Base-by-base conservation (phyloP, 2,329 filamentous ascomycete species). In the Cryphonectria radicalis region DNA sequence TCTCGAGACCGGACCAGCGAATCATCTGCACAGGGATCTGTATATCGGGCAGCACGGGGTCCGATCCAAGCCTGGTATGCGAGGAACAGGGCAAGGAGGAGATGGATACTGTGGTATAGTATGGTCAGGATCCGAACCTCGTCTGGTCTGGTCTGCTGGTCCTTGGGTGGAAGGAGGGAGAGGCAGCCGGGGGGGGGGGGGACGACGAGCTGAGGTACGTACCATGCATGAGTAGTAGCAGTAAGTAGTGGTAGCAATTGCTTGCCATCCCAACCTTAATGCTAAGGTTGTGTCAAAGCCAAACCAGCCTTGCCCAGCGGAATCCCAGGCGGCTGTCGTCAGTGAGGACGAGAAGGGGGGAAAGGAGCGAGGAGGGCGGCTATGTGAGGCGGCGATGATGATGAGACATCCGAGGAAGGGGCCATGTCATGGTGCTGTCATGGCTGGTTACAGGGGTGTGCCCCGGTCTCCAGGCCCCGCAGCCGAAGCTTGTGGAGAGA, bases 1-100 rank as follows among this genome's bases (percentile, higher is more conserved):
- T 79, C 79, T 82, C 81, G 82, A 84, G 84, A 84, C 82, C 80
- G 74, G 75, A 77, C 75, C 73, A 79, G 77, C 74, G 76, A 78
- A 79, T 77, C 76, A 79, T 79, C 79, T 78, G 78, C 78, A 76
- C 77, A 78, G 75, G 76, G 74, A 74, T 72, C 46, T 69, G 74
- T 73, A 75, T 76, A 74, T 72, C 73, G 73, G 73, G 66, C 66
- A 65, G 43, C 32, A 65, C 55, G 62, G 71, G 59, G 71, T 70
- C 73, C 73, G 73, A 70, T 65, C 67, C 67, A 72, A 63, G 66
- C 50, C 63, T 53, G 69, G 35, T 55, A 57, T 55, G 40, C 25
- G 64, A 63, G 66, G 66, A 59, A 40, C 57, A 59, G 60, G 59
- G 43, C 43, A 22, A 22, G 43, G 43, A 50, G 43, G 43, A 50